Percentiles rank a stretch among this genome's conserved stretches.
phyloP scores from a whole-genome alignment of 2,329 filamentous ascomycete species.

The Beauveria pseudobassiana region DNA sequence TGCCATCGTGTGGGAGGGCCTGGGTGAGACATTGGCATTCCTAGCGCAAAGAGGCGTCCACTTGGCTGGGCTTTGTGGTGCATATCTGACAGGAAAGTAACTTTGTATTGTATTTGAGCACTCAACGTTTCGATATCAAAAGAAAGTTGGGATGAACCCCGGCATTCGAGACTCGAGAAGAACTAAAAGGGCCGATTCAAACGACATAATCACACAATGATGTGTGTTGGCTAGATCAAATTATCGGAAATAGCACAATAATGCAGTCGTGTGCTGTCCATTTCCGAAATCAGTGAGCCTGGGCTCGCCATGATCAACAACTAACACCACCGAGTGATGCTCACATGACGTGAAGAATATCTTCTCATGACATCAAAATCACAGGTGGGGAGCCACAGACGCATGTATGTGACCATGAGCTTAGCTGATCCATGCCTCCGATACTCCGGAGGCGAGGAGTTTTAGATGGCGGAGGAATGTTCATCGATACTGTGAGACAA shows the following conservation, averaged over 20 bases:
- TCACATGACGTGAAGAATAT: neutral
- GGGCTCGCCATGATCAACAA: neutral
- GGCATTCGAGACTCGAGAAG: neutral
- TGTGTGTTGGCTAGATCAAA: neutral
- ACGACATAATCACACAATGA: no score
- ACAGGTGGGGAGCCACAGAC: neutral
- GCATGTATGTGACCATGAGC: neutral
- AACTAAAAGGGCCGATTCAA: no score
- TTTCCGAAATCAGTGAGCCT: neutral
- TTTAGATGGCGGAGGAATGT: neutral
- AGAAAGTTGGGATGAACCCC: slow-evolving; percentile 1
- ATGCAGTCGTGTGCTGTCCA: neutral
- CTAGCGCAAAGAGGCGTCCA: slow-evolving; percentile 3
- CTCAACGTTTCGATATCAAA: neutral
- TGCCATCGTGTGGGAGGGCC: slow-evolving; percentile 4
- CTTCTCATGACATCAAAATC: neutral
- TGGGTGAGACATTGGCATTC: slow-evolving; percentile 12
- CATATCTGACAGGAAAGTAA: slow-evolving; percentile 12
- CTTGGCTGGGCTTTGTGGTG: neutral
- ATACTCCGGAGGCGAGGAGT: neutral
- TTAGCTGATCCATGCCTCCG: neutral
- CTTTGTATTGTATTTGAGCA: slow-evolving; percentile 6
- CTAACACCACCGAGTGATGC: neutral
- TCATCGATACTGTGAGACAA: neutral
- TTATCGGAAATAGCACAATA: neutral